Evolutionary conservation across 2,329 filamentous ascomycete genomes (phyloP).

Genomic region (Cadophora luteo-olivacea): DNA sequence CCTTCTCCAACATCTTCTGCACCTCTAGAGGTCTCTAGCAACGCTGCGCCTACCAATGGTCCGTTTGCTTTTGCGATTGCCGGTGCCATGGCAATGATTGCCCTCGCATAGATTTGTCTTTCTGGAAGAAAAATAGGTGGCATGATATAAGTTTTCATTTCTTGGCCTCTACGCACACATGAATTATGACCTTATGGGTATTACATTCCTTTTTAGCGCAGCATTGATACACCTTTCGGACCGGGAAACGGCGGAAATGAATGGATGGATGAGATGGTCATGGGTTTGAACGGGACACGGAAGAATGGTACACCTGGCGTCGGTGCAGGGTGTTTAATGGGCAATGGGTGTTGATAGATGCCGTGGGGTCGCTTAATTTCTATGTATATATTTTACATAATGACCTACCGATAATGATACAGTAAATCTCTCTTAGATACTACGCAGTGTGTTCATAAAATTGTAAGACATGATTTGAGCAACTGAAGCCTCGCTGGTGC

Average conservation of each 20-base stretch:
- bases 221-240: conserved; percentile 2
- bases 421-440: neutral
- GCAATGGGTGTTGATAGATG: neutral
- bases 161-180: conserved; percentile 7
- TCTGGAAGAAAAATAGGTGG: neutral
- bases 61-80: conserved; percentile 38
- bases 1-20: conserved; percentile 30
- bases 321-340: conserved; percentile 10
- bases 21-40: conserved; percentile 32
- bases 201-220: conserved; percentile 25
- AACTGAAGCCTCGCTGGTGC: too few species aligned
- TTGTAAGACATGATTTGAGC: too few species aligned
- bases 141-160: conserved; percentile 3
- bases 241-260: neutral
- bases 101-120: conserved; percentile 33
- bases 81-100: conserved; percentile 42
- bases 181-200: conserved; percentile 18
- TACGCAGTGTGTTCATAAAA: too few species aligned
- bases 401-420: conserved; percentile 15
- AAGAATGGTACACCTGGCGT: neutral
- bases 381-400: conserved; percentile 24
- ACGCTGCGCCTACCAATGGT: conserved; percentile 36
- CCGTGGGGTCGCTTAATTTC: conserved; percentile 5
- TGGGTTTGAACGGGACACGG: neutral
- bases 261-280: neutral